Base-by-base conservation (phyloP, 768 basidiomycete genomes). In the Tephrocybe sp. region DNA sequence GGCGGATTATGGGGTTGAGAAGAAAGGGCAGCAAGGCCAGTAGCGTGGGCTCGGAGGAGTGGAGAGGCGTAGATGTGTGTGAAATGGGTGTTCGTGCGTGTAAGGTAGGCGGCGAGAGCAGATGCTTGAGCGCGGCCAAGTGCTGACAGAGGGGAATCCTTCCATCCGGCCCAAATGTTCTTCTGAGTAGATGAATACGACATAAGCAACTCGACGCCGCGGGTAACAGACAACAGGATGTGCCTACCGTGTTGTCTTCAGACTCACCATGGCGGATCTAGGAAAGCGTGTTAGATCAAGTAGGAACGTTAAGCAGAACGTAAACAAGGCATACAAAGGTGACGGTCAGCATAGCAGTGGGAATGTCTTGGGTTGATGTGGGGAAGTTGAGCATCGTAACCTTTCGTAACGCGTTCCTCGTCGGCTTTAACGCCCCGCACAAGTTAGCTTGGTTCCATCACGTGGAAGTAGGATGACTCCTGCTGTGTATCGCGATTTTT, bases 81-180 rank as follows among this genome's bases (percentile, higher is more conserved):
- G 55, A 90, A 71, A 15, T 50, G 72, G 8, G 68, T 78, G 12
- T 64, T 56, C 6, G 83, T 18, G 15, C 37, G 42, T 2, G 20
- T 66, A 51, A 90, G 78, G 24, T 71, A 73, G 51, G 73, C 59
- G 1, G 83, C 88, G 14, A 86, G 65, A 0, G 90, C 84, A 44
- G 69, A 66, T 11, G 84, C 83, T 81, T 86, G 85, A 78, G 83
- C 33, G 3, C 14, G 24, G 36, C 90, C 90, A 50, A 86, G 79
- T 51, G 80, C 79, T 30, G 86, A 84, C 9, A 92, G 73, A 0
- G 88, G 86, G 1, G 88, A 76, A 68, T 92, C 88, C 55, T 78
- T 81, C 81, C 87, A 88, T 3, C 90, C 90, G 20, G 88, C 84
- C 87, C 88, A 89, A 9, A 87, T 66, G 0, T 59, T 42, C 60